Conservation (phyloP, 768 basidiomycete species). For the Mycena crocata region DNA sequence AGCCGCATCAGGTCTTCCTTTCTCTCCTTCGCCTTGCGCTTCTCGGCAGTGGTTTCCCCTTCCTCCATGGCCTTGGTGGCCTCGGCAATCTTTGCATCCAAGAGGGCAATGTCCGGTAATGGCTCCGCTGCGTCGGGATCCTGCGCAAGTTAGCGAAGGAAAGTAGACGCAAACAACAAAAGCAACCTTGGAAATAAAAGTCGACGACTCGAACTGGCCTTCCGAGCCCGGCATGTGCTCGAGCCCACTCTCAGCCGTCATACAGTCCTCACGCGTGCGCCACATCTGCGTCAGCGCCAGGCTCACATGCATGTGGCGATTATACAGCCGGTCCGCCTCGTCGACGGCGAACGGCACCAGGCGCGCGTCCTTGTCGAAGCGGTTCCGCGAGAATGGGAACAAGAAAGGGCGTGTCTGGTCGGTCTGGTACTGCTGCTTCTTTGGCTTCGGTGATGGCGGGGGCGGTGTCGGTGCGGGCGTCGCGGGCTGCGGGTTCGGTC, state of each 20-base stretch:
- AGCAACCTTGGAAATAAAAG: slow-evolving; percentile 53
- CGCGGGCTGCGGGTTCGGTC: slow-evolving; percentile 69
- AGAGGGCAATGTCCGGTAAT: slow-evolving; percentile 76
- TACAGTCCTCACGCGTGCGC: slow-evolving; percentile 94
- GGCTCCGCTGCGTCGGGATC: slow-evolving; percentile 72
- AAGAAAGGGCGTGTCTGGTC: slow-evolving; percentile 94
- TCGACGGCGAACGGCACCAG: slow-evolving; percentile 96
- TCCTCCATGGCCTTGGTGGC: slow-evolving; percentile 62
- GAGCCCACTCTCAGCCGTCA: slow-evolving; percentile 92
- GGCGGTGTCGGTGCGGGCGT: slow-evolving; percentile 95
- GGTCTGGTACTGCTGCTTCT: slow-evolving; percentile 99
- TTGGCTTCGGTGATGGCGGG: slow-evolving; percentile 83
- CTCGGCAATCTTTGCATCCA: slow-evolving; percentile 82
- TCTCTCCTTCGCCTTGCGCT: slow-evolving; percentile 72
- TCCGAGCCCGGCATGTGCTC: slow-evolving; percentile 81
- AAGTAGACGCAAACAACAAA: slow-evolving; percentile 10
- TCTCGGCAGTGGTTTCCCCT: slow-evolving; percentile 64
- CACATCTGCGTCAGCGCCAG: slow-evolving; percentile 94
- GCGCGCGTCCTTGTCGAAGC: slow-evolving; percentile 65
- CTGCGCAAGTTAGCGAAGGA: slow-evolving; percentile 40
- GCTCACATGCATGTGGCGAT: slow-evolving; percentile 90
- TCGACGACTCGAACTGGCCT: slow-evolving; percentile 64
- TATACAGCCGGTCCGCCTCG: slow-evolving; percentile 93
- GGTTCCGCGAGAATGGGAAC: slow-evolving; percentile 90
- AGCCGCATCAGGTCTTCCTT: slow-evolving; percentile 88